These are phyloP conservation scores for Colletotrichum incanum DNA, from an alignment of 2,329 filamentous ascomycete species.

Conservation along the genomic window DNA sequence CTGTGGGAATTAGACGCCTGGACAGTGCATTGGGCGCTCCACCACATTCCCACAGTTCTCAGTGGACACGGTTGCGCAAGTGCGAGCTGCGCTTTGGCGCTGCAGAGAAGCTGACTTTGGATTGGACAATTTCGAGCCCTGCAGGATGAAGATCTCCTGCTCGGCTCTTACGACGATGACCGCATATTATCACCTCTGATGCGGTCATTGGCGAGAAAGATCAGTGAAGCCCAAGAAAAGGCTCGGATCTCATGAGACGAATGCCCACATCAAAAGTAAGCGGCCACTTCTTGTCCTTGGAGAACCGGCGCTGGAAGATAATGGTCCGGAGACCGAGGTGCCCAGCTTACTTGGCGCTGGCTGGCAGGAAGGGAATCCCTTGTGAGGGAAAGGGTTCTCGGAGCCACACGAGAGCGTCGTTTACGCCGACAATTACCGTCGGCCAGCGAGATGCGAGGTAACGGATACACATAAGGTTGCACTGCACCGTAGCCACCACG, in stretches of 20 bases:
- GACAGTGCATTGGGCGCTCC: slow-evolving; percentile 13
- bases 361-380: slow-evolving; percentile 19
- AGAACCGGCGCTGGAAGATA: background rate
- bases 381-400: slow-evolving; percentile 5
- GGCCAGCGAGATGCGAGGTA: background rate
- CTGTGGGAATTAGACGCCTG: slow-evolving; percentile 24
- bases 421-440: slow-evolving; percentile 28
- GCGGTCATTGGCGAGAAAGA: background rate
- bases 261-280: background rate
- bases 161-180: slow-evolving; percentile 4
- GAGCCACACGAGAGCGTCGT: slow-evolving; percentile 12
- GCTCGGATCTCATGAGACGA: background rate
- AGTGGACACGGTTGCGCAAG: slow-evolving; percentile 40
- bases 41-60: slow-evolving; percentile 8
- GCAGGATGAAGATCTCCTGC: background rate
- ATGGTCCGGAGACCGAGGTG: slow-evolving; percentile 17
- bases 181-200: slow-evolving; percentile 11
- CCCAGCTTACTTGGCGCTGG: slow-evolving; percentile 4
- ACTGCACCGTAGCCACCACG: slow-evolving; percentile 12
- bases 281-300: no score
- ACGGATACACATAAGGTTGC: slow-evolving; percentile 1
- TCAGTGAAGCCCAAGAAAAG: background rate
- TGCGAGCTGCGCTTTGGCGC: background rate
- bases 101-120: background rate
- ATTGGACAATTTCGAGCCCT: slow-evolving; percentile 21